Conservation (phyloP, 2,329 filamentous ascomycete species). For the Aulographum hederae region DNA sequence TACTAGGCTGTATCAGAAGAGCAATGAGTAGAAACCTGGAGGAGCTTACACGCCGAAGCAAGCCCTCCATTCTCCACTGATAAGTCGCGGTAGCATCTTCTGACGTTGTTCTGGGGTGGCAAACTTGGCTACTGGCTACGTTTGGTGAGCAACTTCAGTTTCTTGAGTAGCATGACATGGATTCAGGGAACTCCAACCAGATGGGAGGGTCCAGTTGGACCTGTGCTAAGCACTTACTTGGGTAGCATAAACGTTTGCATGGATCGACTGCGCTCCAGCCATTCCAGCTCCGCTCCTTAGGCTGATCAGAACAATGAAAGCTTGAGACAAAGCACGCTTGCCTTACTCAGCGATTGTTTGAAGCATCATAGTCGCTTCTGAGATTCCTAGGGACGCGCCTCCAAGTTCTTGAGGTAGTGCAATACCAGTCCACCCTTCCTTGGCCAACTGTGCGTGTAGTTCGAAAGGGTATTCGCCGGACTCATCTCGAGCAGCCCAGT, state of each 20-base stretch:
- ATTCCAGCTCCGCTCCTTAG: conserved; percentile 66
- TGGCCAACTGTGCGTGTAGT: conserved; percentile 56
- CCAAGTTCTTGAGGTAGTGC: conserved; percentile 58
- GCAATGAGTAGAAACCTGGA: conserved; percentile 5
- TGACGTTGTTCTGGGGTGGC: conserved; percentile 46
- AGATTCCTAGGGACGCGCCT: conserved; percentile 58
- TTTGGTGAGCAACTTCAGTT: too few relatives aligned
- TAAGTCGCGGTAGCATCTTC: conserved; percentile 49
- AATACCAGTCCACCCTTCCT: conserved; percentile 67
- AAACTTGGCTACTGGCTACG: conserved; percentile 51
- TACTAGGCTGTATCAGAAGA: conserved; percentile 15
- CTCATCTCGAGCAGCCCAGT: conserved; percentile 61
- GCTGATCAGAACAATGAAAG: conserved; percentile 12
- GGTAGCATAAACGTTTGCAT: conserved; percentile 54
- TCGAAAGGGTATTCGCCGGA: conserved; percentile 53
- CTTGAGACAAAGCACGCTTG: too few relatives aligned
- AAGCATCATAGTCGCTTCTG: conserved; percentile 75
- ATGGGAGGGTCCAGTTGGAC: not conserved
- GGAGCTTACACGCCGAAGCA: conserved; percentile 83
- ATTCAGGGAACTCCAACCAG: not conserved
- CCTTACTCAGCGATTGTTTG: conserved; percentile 62
- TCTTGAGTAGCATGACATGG: not conserved
- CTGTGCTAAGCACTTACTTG: too few relatives aligned
- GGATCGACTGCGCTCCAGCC: conserved; percentile 42
- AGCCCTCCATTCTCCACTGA: conserved; percentile 50